These are phyloP conservation scores for Acanthamoeba lenticulata DNA, from an alignment of 208 protist species.

Conservation along the genomic window DNA sequence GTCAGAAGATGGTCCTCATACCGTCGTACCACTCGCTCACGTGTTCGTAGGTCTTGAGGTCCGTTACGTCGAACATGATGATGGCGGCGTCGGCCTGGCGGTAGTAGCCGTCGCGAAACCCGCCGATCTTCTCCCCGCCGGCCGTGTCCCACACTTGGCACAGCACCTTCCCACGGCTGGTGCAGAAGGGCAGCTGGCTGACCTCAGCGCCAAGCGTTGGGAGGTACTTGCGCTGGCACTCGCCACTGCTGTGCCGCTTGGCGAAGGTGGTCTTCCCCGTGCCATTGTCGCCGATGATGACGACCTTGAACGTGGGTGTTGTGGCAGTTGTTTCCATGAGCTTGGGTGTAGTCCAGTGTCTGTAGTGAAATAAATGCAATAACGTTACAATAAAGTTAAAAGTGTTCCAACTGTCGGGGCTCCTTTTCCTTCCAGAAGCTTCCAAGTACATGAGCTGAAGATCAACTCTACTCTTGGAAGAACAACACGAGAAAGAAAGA, in stretches of 20 bases:
- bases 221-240: conserved; percentile 99
- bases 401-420: too few species aligned
- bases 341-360: too few species aligned
- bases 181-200: conserved; percentile 98
- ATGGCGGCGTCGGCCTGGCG: conserved; percentile 98
- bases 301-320: conserved; percentile 96
- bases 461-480: too few species aligned
- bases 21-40: conserved; percentile 98
- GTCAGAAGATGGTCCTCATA: background rate
- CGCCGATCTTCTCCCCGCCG: conserved; percentile 99
- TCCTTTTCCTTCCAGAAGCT: too few species aligned
- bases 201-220: conserved; percentile 97
- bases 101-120: conserved; percentile 99
- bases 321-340: background rate
- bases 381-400: too few species aligned
- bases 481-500: too few species aligned
- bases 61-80: conserved; percentile 99
- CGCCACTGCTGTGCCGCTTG: conserved; percentile 99
- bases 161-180: conserved; percentile 96
- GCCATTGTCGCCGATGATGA: conserved; percentile 99
- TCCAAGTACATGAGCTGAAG: too few species aligned
- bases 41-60: conserved; percentile 99
- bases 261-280: conserved; percentile 99
- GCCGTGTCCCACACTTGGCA: conserved; percentile 99
- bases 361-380: too few species aligned